Evolutionary conservation across 192 early-diverging fungal species (phyloP).

Genomic region (Linnemannia zychae): DNA sequence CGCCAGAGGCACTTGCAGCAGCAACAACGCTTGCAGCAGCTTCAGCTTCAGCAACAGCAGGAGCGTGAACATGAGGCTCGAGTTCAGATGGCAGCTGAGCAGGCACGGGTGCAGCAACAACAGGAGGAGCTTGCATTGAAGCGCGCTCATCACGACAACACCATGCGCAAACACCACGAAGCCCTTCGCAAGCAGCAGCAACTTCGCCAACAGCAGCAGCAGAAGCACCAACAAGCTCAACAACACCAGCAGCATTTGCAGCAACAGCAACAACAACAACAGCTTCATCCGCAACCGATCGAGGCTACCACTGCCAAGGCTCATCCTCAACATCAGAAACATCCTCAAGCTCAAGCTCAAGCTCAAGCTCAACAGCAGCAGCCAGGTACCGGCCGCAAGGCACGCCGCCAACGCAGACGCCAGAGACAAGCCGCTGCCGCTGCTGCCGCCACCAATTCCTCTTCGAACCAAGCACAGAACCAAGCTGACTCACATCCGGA

Average conservation of each 20-base stretch:
- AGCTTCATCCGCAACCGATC: neutral
- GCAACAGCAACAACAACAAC: neutral
- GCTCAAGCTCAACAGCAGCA: neutral
- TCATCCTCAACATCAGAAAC: neutral
- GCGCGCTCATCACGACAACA: neutral
- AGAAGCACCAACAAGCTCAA: neutral
- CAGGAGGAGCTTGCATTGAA: neutral
- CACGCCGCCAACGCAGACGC: conserved; percentile 3
- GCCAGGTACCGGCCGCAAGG: neutral
- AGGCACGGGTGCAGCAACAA: neutral
- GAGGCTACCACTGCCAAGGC: neutral
- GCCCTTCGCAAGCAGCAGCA: neutral
- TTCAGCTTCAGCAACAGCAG: neutral
- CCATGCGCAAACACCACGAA: neutral
- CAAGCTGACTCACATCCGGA: neutral
- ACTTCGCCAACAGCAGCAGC: conserved; percentile 12
- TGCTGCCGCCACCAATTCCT: neutral
- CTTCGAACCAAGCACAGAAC: neutral
- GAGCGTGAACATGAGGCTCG: neutral
- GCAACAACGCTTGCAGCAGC: neutral
- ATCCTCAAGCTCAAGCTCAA: neutral
- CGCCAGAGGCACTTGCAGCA: conserved; percentile 7
- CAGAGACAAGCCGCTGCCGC: conserved; percentile 1
- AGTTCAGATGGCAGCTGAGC: neutral
- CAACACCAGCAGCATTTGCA: neutral